Evolutionary conservation across 441 rosid genomes (phyloP).

Genomic region (Populus hybrid): DNA sequence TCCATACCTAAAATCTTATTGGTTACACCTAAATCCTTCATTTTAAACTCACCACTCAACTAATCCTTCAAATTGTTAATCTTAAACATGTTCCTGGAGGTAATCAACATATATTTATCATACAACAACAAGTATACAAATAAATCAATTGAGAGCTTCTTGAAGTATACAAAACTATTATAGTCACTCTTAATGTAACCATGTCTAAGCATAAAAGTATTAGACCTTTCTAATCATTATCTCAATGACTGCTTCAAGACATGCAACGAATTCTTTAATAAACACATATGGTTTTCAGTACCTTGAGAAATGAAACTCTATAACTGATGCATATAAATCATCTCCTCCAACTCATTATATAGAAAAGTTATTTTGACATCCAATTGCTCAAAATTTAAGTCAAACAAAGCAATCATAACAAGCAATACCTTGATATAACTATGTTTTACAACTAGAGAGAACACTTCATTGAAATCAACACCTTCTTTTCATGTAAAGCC

Average conservation of each 20-base stretch:
- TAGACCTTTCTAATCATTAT: not conserved
- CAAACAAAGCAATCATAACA: too few relatives aligned
- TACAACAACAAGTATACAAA: too few relatives aligned
- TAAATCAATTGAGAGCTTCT: not conserved
- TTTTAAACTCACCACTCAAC: not conserved
- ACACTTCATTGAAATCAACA: too few relatives aligned
- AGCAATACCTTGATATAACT: too few relatives aligned
- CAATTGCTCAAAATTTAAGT: too few relatives aligned
- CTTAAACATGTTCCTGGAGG: not conserved
- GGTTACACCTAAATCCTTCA: not conserved
- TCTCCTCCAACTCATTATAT: too few relatives aligned
- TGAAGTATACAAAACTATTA: not conserved
- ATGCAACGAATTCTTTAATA: not conserved
- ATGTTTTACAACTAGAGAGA: too few relatives aligned
- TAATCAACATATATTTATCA: too few relatives aligned
- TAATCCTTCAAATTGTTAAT: not conserved
- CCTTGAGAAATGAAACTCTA: not conserved
- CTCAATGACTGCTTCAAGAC: not conserved
- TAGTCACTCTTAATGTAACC: not conserved
- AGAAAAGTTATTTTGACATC: too few relatives aligned
- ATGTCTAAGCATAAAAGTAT: not conserved
- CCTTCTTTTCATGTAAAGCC: too few relatives aligned
- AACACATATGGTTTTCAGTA: not conserved
- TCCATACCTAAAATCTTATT: slow-evolving; percentile 7
- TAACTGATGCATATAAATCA: too few relatives aligned